Evolutionary conservation across 352 stramenopile species (phyloP).

Genomic region (Globisporangium takayamanum): DNA sequence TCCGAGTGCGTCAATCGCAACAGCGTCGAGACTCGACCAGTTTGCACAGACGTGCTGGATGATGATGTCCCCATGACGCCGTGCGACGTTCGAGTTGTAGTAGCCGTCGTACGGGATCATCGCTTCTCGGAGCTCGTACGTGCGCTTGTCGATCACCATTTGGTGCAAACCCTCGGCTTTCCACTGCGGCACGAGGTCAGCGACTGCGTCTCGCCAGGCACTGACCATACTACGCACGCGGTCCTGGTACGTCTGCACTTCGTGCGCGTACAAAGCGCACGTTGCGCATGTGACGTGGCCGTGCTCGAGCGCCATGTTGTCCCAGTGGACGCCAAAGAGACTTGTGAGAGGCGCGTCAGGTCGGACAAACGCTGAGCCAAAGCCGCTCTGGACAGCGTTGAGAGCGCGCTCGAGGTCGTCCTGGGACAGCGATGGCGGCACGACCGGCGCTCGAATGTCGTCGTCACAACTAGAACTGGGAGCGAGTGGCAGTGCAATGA

Average conservation of each 20-base stretch:
- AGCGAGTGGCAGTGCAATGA: conserved; percentile 27
- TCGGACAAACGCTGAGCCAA: conserved; percentile 7
- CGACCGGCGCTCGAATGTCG: not conserved
- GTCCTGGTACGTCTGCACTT: conserved; percentile 37
- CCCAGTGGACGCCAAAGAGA: conserved; percentile 57
- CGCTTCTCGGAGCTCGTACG: conserved; percentile 49
- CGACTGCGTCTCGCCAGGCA: conserved; percentile 35
- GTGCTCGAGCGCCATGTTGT: conserved; percentile 40
- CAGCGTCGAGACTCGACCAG: conserved; percentile 31
- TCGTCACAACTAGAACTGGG: not conserved
- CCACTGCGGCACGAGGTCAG: conserved; percentile 26
- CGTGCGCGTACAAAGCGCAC: conserved; percentile 38
- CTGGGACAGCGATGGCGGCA: not conserved
- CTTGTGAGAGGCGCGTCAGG: conserved; percentile 25
- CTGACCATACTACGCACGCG: conserved; percentile 37
- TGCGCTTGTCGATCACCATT: conserved; percentile 52
- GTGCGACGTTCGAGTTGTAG: conserved; percentile 48
- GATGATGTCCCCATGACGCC: conserved; percentile 49
- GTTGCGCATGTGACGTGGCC: conserved; percentile 26
- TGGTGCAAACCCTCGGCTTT: conserved; percentile 47
- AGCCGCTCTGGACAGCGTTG: conserved; percentile 11
- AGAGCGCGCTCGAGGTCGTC: not conserved
- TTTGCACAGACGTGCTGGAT: conserved; percentile 51
- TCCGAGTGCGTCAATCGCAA: conserved; percentile 41
- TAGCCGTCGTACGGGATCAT: conserved; percentile 55